Evolutionary conservation across 23 red algal genomes (phyloP), one percentile per base, ranked within the genome.

Genomic region (Gracilaria gracilis): DNA sequence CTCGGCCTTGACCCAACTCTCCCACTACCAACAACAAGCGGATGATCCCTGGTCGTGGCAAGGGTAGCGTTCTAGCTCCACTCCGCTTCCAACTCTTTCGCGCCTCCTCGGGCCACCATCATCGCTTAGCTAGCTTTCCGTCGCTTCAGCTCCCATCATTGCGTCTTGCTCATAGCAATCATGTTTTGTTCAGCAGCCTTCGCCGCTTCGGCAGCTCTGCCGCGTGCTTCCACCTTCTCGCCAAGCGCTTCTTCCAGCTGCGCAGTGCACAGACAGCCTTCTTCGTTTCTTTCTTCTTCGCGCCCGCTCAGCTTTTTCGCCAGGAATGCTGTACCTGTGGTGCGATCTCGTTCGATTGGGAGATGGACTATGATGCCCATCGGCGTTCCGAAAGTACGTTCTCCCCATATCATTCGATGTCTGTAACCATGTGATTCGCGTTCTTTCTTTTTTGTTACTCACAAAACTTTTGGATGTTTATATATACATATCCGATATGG

Each of bases 301-400:
- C 82, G 82, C 31, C 62, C 82, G 47, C 66, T 86, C 27, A 21
- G 53, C 0, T 86, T 86, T 61, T 86, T 86, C 64, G 82, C 62
- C 28, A 50, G 25, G 28, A 53, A 46, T 24, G 28, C 35, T 25
- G 54, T 71, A n/a, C 76, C 47, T 0, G 17, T 33, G 24, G 44
- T 57, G 29, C 49, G 32, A 71, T 54, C 67, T 33, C 85, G 69
- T 51, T 40, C 86, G 50, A 67, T 67, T 58, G 75, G 66, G 0
- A 84, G 90, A 57, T 89, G 83, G 81, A 94, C 90, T 29, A 99
- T 99, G 97, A 99, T 99, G 97, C 97, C 97, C 27, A 95, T 99
- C 53, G 97, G 97, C 13, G 97, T 99, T 67, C 97, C 97, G 61
- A 99, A 99, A 81, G 97, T 90, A 90, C 21, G 66, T 76, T 51